These are phyloP conservation scores for Cinchona pubescens DNA, from an alignment of 257 asterid genomes.

Conservation along the genomic window DNA sequence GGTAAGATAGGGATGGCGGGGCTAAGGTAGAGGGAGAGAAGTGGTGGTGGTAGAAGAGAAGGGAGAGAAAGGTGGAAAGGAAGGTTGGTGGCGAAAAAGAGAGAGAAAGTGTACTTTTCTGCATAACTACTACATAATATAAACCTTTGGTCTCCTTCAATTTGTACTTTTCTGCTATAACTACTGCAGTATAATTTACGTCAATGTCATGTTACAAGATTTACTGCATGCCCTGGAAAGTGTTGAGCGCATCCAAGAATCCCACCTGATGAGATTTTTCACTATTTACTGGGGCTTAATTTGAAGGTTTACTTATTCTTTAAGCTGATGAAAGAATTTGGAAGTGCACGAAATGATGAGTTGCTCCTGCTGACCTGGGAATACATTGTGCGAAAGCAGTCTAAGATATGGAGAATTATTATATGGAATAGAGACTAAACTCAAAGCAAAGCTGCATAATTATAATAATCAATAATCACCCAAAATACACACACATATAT, in stretches of 20 bases:
- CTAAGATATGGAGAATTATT: constrained; percentile 1
- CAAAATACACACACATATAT: too few species aligned
- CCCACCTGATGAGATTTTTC: too few species aligned
- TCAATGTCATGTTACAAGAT: constrained; percentile 9
- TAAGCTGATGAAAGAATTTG: background rate
- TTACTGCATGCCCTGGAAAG: background rate
- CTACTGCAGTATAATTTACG: constrained; percentile 1
- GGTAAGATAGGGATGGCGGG: too few species aligned
- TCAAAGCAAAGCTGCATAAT: constrained; percentile 14
- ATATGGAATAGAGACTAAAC: constrained; percentile 17
- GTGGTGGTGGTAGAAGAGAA: too few species aligned
- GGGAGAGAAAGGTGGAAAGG: too few species aligned
- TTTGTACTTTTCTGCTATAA: too few species aligned
- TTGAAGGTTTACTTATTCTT: background rate
- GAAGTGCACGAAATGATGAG: constrained; percentile 21
- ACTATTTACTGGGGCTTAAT: background rate
- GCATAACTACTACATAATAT: too few species aligned
- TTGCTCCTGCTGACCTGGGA: constrained; percentile 18
- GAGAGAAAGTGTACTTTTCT: too few species aligned
- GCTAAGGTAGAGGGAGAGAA: too few species aligned
- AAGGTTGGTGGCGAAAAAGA: too few species aligned
- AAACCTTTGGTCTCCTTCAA: constrained; percentile 6
- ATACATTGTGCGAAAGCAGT: constrained; percentile 19
- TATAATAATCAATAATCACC: too few species aligned
- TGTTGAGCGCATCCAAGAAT: background rate